Conservation (phyloP, 108 stramenopile genomes). For the Conticribra guillardii region DNA sequence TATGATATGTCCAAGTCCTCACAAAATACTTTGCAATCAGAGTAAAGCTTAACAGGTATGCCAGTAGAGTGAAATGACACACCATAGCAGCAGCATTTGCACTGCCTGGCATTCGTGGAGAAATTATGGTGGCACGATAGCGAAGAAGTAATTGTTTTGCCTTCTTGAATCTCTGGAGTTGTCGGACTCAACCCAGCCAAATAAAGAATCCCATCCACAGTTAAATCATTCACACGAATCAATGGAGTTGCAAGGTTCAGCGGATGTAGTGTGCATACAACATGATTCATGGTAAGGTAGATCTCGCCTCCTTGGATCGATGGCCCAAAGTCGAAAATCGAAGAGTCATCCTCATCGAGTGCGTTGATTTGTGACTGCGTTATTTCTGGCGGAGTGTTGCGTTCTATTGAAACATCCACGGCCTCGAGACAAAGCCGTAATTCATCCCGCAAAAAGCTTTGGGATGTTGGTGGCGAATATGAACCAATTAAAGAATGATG, state of each 20-base stretch:
- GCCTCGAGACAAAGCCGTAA: slow-evolving; percentile 41
- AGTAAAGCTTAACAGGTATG: slow-evolving; percentile 53
- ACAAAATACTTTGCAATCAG: slow-evolving; percentile 29
- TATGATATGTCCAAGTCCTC: slow-evolving; percentile 29
- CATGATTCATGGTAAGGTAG: slow-evolving; percentile 25
- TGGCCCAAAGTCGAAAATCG: slow-evolving; percentile 35
- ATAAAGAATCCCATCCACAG: slow-evolving; percentile 30
- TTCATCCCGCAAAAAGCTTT: slow-evolving; percentile 31
- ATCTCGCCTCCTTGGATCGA: slow-evolving; percentile 47
- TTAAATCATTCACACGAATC: slow-evolving; percentile 30
- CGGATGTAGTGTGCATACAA: slow-evolving; percentile 34
- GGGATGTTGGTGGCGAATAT: not conserved
- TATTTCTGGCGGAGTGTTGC: slow-evolving; percentile 40
- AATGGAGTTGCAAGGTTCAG: slow-evolving; percentile 48
- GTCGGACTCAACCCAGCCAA: slow-evolving; percentile 36
- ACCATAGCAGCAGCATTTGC: slow-evolving; percentile 36
- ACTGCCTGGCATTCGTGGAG: not conserved
- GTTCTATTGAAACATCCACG: slow-evolving; percentile 37
- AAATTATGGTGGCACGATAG: slow-evolving; percentile 40
- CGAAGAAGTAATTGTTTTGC: slow-evolving; percentile 10
- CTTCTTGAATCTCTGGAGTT: slow-evolving; percentile 37
- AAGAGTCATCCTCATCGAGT: slow-evolving; percentile 50
- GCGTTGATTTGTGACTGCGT: slow-evolving; percentile 31
- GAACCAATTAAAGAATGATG: not conserved
- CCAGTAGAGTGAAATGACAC: slow-evolving; percentile 37